A percentile compares a stretch with the other conserved stretches of the same genome.
phyloP scores from a whole-genome alignment of 2,329 filamentous ascomycete genomes.

The Venturia aucupariae region DNA sequence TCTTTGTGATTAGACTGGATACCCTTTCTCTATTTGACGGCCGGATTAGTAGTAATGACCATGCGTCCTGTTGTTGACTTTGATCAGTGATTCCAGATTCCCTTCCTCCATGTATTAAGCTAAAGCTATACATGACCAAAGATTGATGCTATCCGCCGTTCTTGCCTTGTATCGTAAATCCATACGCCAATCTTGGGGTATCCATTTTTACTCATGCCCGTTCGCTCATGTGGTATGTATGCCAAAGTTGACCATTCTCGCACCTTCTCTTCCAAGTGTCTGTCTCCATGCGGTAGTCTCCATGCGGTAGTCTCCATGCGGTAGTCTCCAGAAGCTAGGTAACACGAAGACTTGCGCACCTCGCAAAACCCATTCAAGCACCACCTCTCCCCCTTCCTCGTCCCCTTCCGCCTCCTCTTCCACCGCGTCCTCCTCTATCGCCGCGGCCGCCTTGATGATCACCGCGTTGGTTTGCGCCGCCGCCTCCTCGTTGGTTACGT shows the following conservation, averaged over 20 bases:
- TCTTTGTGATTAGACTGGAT: neutral
- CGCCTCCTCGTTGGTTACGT: slow-evolving; percentile 58
- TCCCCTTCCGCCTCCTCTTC: slow-evolving; percentile 43
- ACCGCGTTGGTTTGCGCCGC: slow-evolving; percentile 46
- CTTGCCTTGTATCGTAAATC: neutral
- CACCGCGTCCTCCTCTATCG: slow-evolving; percentile 48
- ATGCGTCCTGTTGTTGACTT: neutral
- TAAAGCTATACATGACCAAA: too few species aligned
- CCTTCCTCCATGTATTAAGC: neutral
- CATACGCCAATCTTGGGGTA: neutral
- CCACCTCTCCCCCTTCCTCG: slow-evolving; percentile 24
- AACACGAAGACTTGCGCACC: too few species aligned
- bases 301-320: neutral
- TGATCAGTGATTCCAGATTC: neutral
- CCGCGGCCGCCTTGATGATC: slow-evolving; percentile 38
- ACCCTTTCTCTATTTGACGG: neutral
- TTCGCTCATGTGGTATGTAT: neutral
- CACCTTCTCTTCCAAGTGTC: neutral
- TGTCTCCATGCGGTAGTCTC: neutral
- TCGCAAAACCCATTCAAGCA: neutral
- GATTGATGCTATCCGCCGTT: neutral
- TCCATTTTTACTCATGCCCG: neutral
- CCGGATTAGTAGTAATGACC: neutral
- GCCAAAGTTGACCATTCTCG: neutral
- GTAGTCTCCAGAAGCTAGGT: neutral